Evolutionary conservation across 2,329 filamentous ascomycete species (phyloP), one percentile per base, ranked within the genome.

Genomic region (Colletotrichum tropicale): DNA sequence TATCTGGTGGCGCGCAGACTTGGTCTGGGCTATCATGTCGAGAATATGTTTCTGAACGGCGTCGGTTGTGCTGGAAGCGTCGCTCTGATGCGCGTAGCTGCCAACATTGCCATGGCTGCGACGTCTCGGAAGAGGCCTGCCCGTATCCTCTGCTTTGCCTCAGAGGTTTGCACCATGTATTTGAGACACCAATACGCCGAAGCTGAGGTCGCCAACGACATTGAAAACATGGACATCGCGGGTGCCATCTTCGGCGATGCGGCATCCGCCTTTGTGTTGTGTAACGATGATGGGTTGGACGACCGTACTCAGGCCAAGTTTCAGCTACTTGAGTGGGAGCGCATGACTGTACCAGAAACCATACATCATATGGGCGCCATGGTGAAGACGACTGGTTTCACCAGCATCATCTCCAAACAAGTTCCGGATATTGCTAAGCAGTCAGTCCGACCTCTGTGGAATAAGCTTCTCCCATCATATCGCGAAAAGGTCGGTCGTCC

Each of bases 11-110:
- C 80, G n/a, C 78, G 82, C 48, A 78, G 79, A 28, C 80, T 86
- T 12, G 77, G 80, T 0, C 76, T 86, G 10, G 70, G 55, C 13
- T 55, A 75, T n/a, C 77, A 78, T 12, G 83, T 83, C 6, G 81
- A 86, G 26, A 77, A 84, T 16, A 80, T 80, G 3, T 78, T 86
- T 1, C 76, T 86, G 2, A 79, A 83, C 21, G 84, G 84, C 15
- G 82, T 85, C 0, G 85, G 84, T 0, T 86, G 85, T 48, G 84
- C 85, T 2, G 84, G 84, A 18, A 85, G 84, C 2, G 78, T 86
- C 6, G 80, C 83, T 18, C 78, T 81, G 58, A 69, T 81, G 68
- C 78, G 80, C 9, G 77, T 78, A 8, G 80, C 79, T 38, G 77
- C 77, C 61, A 72, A 71, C 8, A 76, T 79, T 64, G 79, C 78